Evolutionary conservation across 2,329 filamentous ascomycete genomes (phyloP), one percentile per base, ranked within the genome.

Genomic region (Talaromyces sp.): DNA sequence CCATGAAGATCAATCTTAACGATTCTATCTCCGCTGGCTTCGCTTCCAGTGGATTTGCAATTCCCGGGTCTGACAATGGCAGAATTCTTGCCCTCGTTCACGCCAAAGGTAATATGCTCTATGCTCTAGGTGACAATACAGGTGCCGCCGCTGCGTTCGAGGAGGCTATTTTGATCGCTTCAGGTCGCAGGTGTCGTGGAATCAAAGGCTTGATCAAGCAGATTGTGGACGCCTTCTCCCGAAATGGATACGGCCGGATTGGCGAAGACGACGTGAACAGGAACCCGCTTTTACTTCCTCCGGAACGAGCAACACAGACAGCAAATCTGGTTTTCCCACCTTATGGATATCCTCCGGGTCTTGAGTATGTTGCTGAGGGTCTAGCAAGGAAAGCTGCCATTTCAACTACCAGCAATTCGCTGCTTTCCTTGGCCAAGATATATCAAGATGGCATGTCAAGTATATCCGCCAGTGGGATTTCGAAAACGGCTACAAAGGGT

Each of bases 31-130:
- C 79, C 25, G 74, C 76, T 25, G 83, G 89, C 0, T 93, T 90
- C 73, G 90, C 88, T 1, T 89, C 89, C 3, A 95, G 91, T 76
- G 93, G 93, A 17, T 98, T 96, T 76, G 86, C 88, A 15, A 89
- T 99, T 51, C 86, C 93, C 5, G 93, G 90, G 1, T 88, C 86
- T 51, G 95, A 99, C 70, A 98, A 97, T 74, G 95, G 94, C 8
- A 88, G 95, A 67, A 92, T 99, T 72, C 85, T 99, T 53, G 91
- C 93, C n/a, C 84, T 99, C 17, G 88, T 98, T 47, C 95, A 99
- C 78, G 93, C 94, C 22, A 99, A 98, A 77, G 95, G 94, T n/a
- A 98, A 98, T 68, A 96, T 98, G 90, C 84, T 98, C 1, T 99
- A 99, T 78, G 88, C 91, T 29, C 81, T 96, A 34, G 94, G 94